These are phyloP conservation scores for Podospora pseudoanserina DNA, from an alignment of 495 filamentous ascomycete species.

Conservation along the genomic window DNA sequence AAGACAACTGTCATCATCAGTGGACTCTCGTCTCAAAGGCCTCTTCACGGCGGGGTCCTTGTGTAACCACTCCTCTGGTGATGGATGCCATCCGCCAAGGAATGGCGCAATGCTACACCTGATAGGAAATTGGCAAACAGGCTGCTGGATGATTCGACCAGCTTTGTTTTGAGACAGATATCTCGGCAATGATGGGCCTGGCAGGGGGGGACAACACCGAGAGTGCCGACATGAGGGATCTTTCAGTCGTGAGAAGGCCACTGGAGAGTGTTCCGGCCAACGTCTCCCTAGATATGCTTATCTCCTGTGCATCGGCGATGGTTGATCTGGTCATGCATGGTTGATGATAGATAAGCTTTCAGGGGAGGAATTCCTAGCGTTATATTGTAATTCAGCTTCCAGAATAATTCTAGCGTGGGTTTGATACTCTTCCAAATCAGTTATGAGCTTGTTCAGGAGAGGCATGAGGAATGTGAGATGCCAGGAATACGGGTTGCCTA, in stretches of 20 bases:
- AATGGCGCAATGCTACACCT: slow-evolving; percentile 11
- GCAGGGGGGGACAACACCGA: neutral
- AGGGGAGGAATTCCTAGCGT: neutral
- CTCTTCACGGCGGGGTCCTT: neutral
- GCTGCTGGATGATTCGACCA: neutral
- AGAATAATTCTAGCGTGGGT: slow-evolving; percentile 1
- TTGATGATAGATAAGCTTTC: slow-evolving; percentile 4
- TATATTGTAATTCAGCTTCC: neutral
- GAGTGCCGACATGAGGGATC: neutral
- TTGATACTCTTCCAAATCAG: neutral
- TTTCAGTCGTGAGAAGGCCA: no score
- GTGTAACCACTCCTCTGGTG: neutral
- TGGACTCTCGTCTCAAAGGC: neutral
- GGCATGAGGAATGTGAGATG: neutral
- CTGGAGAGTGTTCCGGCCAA: neutral
- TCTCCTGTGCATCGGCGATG: neutral
- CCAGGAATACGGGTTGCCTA: neutral
- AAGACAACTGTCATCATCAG: neutral
- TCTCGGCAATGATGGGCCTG: neutral
- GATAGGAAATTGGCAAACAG: neutral
- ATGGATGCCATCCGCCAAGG: slow-evolving; percentile 11
- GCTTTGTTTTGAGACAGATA: neutral
- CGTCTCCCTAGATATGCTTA: slow-evolving; percentile 1
- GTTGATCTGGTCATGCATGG: slow-evolving; percentile 1
- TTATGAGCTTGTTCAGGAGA: neutral